Evolutionary conservation across 2,329 filamentous ascomycete genomes (phyloP), one percentile per base, ranked within the genome.

Genomic region (Nigrospora osmanthi): DNA sequence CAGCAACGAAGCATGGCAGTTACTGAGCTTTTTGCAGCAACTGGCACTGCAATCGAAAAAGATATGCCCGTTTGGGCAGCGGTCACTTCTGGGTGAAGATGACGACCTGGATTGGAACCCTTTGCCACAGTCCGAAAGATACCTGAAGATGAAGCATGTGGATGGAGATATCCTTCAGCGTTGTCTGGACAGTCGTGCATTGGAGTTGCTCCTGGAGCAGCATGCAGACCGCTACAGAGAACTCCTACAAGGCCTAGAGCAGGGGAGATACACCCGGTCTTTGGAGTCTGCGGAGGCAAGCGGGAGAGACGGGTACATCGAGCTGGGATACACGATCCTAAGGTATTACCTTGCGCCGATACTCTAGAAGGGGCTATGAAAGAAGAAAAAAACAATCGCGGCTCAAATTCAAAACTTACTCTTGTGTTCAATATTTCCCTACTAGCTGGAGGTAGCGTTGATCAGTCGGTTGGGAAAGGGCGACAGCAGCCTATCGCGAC

Each of bases 1-100:
- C 1, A 68, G 73, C 11, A 56, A 75, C 15, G 63, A 76, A 2
- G 75, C 83, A 9, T 86, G 84, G 78, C 72, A 74, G 7, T 69
- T 95, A 4, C 70, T 97, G 6, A 75, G 76, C 46, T 80, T 91
- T 50, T 59, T 96, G 2, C 83, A 94, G 56, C 83, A 85, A 47
- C 60, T 94, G 40, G 80, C 78, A 28, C 61, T 73, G 39, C 60
- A 64, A 23, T 75, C 72, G 23, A 55, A 61, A 7, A 51, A 58
- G 4, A 61, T 81, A 12, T 80, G 71, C 47, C 73, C 77, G 3
- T 78, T 76, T 48, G 23, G 23, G 23, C 23, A 28, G 23, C 23
- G 10, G 5, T 28, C 23, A 10, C 5, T 28, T 28, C 5, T 28
- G 23, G 23, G 10, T 10, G 23, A 28, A 28, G 23, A 28, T 28